Conservation (phyloP, 805 yeast genomes). For the Yarrowia osloensis region DNA sequence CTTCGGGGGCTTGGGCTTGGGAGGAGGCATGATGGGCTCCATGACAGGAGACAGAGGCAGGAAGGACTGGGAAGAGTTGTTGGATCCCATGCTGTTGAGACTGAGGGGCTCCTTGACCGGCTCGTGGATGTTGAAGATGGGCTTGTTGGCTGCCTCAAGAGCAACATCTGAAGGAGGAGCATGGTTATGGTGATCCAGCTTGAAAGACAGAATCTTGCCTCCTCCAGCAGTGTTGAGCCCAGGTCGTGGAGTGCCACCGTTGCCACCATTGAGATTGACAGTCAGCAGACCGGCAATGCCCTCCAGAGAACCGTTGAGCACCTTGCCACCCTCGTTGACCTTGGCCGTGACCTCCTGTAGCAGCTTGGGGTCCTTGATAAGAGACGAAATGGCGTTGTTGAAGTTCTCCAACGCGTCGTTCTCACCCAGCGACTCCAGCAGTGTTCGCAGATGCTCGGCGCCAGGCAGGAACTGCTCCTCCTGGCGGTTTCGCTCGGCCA, state of each 20-base stretch:
- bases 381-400: slow-evolving; percentile 38
- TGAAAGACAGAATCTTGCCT: slow-evolving; percentile 29
- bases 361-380: slow-evolving; percentile 38
- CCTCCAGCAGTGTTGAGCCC: slow-evolving; percentile 3
- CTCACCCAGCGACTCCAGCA: slow-evolving; percentile 37
- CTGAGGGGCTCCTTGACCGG: slow-evolving; percentile 12
- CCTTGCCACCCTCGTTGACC: slow-evolving; percentile 33
- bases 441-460: slow-evolving; percentile 37
- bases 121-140: slow-evolving; percentile 27
- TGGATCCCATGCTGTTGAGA: background rate
- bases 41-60: slow-evolving; percentile 8
- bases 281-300: slow-evolving; percentile 24
- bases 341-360: slow-evolving; percentile 35
- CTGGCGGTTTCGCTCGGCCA: slow-evolving; percentile 15
- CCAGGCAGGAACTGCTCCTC: slow-evolving; percentile 9
- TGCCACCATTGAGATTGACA: slow-evolving; percentile 15
- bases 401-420: slow-evolving; percentile 35
- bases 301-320: slow-evolving; percentile 19
- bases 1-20: slow-evolving; percentile 24
- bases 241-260: background rate
- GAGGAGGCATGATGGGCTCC: slow-evolving; percentile 15
- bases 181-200: slow-evolving; percentile 14
- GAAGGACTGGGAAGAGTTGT: background rate
- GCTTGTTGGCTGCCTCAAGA: slow-evolving; percentile 15
- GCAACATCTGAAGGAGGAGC: slow-evolving; percentile 17